These are phyloP conservation scores for Plasmodium gonderi DNA, from an alignment of 169 alveolate genomes.

Conservation along the genomic window DNA sequence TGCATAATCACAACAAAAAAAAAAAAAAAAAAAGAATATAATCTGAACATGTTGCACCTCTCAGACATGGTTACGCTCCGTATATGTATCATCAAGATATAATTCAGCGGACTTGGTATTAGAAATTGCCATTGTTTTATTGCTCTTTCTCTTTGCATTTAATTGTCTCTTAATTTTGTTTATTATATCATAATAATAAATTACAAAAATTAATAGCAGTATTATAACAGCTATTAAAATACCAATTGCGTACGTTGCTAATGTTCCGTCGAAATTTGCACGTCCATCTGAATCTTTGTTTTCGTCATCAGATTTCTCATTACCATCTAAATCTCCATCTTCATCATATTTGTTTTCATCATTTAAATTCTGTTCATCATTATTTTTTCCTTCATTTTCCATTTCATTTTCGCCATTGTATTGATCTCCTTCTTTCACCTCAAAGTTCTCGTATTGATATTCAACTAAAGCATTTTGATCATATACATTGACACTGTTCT, in stretches of 20 bases:
- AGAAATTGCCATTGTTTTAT: conserved; percentile 30
- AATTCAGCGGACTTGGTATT: conserved; percentile 24
- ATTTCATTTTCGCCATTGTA: background rate
- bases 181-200: conserved; percentile 53
- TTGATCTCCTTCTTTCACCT: conserved; percentile 22
- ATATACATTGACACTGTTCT: conserved; percentile 32
- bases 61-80: conserved; percentile 8
- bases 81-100: conserved; percentile 1
- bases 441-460: conserved; percentile 40
- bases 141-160: conserved; percentile 9
- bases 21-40: background rate
- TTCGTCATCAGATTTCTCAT: background rate
- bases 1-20: too few relatives aligned
- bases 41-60: too few relatives aligned
- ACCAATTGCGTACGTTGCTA: conserved; percentile 14
- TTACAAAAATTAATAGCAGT: background rate
- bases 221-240: conserved; percentile 10
- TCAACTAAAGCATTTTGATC: background rate
- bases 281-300: background rate
- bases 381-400: background rate
- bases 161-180: conserved; percentile 14
- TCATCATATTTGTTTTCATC: background rate
- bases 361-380: background rate
- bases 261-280: background rate
- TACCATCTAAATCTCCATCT: background rate